Percentiles rank a stretch among this genome's conserved stretches.
Evolutionary conservation across 345 rosid species (phyloP).

Genomic region (Salix koriyanagi): DNA sequence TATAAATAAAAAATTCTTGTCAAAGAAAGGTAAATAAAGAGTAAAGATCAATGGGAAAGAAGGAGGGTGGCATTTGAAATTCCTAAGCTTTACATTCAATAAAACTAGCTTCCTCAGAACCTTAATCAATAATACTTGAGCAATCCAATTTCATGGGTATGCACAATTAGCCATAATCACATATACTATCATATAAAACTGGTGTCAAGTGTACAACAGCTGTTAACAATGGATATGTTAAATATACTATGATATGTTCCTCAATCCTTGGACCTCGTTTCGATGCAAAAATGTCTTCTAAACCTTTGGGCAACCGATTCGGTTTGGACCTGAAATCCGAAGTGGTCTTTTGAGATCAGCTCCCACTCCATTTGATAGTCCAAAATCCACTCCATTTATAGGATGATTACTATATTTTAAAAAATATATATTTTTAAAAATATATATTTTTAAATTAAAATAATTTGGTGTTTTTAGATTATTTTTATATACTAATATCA

Average conservation of each 20-base stretch:
- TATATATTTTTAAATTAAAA: no score
- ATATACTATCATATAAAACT: neutral
- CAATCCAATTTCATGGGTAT: neutral
- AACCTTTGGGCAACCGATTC: constrained; percentile 60
- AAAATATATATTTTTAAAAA: no score
- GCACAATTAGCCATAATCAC: neutral
- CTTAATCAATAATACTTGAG: no score
- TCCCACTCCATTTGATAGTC: constrained; percentile 57
- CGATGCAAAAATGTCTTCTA: constrained; percentile 83
- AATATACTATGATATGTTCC: no score
- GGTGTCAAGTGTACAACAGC: neutral
- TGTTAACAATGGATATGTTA: no score
- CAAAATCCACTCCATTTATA: constrained; percentile 64
- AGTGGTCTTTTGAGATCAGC: constrained; percentile 47
- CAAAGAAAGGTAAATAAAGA: no score
- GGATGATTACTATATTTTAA: no score
- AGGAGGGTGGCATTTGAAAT: neutral
- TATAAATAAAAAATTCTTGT: no score
- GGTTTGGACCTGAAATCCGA: constrained; percentile 54
- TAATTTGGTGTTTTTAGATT: rapidly evolving
- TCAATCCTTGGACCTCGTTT: constrained; percentile 28
- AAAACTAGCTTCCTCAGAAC: neutral
- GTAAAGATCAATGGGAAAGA: neutral
- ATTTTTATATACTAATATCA: no score
- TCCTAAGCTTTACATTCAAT: neutral